Conservation (phyloP, 768 basidiomycete species). For the Mycena albidolilacea region DNA sequence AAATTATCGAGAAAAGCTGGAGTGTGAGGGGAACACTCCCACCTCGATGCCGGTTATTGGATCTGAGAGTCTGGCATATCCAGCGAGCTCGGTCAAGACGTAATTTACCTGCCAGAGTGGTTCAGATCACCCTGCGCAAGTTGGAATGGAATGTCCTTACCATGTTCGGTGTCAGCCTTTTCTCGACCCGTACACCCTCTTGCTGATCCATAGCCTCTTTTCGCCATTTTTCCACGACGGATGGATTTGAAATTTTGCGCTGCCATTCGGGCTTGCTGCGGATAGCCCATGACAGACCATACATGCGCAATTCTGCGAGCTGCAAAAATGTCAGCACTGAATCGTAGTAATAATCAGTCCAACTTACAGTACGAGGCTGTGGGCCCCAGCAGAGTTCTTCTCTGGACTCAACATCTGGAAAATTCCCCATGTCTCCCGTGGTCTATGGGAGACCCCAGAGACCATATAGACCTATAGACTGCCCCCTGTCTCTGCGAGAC, state of each 20-base stretch:
- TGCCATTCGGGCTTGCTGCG: conserved; percentile 38
- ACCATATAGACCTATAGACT: too few species aligned
- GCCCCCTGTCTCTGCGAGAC: too few species aligned
- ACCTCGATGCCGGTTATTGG: conserved; percentile 35
- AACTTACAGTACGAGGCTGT: conserved; percentile 24
- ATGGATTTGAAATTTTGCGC: conserved; percentile 27
- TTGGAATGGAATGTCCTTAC: conserved; percentile 6
- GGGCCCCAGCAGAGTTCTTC: conserved; percentile 26
- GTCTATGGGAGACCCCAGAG: too few species aligned
- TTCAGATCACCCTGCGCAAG: neutral
- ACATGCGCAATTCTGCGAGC: conserved; percentile 40
- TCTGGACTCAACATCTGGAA: too few species aligned
- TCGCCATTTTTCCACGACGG: conserved; percentile 38
- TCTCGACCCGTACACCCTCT: neutral
- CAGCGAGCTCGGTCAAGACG: conserved; percentile 37
- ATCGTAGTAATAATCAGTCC: too few species aligned
- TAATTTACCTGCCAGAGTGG: conserved; percentile 35
- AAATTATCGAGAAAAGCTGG: neutral
- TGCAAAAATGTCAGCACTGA: neutral
- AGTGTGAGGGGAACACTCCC: neutral
- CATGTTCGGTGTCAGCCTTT: conserved; percentile 33
- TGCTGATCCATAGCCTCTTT: conserved; percentile 37
- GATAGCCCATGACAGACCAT: conserved; percentile 36
- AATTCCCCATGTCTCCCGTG: too few species aligned
- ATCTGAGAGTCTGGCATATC: conserved; percentile 36